Base-by-base conservation (phyloP, 2,329 filamentous ascomycete genomes). In the Bretziella fagacearum region DNA sequence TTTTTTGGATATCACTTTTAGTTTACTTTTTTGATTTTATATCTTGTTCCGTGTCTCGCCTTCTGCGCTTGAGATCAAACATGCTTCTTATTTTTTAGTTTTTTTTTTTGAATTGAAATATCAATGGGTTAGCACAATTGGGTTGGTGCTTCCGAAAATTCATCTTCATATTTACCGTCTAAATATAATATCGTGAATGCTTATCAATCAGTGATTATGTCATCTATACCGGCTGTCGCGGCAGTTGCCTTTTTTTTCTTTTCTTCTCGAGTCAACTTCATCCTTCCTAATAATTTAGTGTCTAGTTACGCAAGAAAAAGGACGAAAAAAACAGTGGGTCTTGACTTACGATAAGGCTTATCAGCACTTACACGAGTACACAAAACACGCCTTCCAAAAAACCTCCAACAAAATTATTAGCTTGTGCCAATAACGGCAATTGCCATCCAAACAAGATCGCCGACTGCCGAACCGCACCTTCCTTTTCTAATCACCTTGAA, bases 71-170 rank as follows among this genome's bases (percentile, higher is more conserved):
- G 18, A 35, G 6, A 7, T 18, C 33, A 36, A 18, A 8, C 15
- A 36, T 41, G 11, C 11, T 25, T 22, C n/a, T 41, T 8, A 25
- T 45, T 36, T 36, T 11, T 17, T 42, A 15, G 15, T 23, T 13
- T 36, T 45, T 35, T 22, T 45, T 35, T 35, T 45, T 37, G 17
- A 27, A 36, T 39, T 26, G 32, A 35, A 17, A 39, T 22, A 39
- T 11, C 15, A 39, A 5, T 22, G 35, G 17, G 5, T 22, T 13
- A 13, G n/a, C 5, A 3, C 35, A 17, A 39, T 20, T 22, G 35
- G 35, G 7, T 22, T 17, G 18, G 8, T 20, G 35, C 35, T 39
- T 5, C 2, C 23, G 20, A 8, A 39, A 4, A 22, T 39, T 18
- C n/a, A 22, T 22, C n/a, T 43, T 30, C 18, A 11, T 44, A 6